Evolutionary conservation across 495 filamentous ascomycete genomes (phyloP).

Genomic region (Penicillium goetzii): DNA sequence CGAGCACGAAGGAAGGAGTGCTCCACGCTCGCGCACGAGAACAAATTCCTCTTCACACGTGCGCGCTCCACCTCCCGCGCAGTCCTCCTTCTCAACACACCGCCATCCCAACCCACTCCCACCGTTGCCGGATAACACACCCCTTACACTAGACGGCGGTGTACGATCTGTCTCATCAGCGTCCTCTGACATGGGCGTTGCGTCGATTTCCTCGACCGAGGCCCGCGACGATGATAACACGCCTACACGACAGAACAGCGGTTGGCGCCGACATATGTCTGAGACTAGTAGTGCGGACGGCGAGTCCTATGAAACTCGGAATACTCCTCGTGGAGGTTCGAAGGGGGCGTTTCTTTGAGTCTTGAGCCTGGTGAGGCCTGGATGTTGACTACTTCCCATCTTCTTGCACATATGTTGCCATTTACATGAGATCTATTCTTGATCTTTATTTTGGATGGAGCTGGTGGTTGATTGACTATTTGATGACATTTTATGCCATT

Average conservation of each 20-base stretch:
- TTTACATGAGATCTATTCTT: not conserved
- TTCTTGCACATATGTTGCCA: not conserved
- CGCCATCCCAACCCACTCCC: slow-evolving; percentile 37
- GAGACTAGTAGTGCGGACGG: slow-evolving; percentile 28
- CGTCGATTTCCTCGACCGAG: slow-evolving; percentile 26
- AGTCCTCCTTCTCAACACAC: slow-evolving; percentile 36
- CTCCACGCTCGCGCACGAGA: slow-evolving; percentile 22
- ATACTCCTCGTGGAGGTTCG: slow-evolving; percentile 14
- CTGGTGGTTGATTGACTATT: not conserved
- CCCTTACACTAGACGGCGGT: slow-evolving; percentile 11
- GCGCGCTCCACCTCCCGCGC: slow-evolving; percentile 29
- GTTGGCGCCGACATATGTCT: slow-evolving; percentile 41
- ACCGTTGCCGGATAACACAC: slow-evolving; percentile 33
- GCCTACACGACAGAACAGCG: slow-evolving; percentile 32
- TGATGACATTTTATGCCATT: not conserved
- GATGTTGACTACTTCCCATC: not conserved
- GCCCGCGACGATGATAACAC: slow-evolving; percentile 16
- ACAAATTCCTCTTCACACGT: slow-evolving; percentile 28
- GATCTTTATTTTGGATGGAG: not conserved
- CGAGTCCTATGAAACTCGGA: slow-evolving; percentile 14
- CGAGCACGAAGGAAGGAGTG: slow-evolving; percentile 16
- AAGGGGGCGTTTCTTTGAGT: slow-evolving; percentile 27
- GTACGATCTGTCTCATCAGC: slow-evolving; percentile 27
- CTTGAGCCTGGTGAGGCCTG: not conserved
- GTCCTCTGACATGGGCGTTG: slow-evolving; percentile 29